These are phyloP conservation scores for Marchantia polymorpha DNA, from an alignment of 225 moss, liverwort and hornwort genomes.

Conservation along the genomic window DNA sequence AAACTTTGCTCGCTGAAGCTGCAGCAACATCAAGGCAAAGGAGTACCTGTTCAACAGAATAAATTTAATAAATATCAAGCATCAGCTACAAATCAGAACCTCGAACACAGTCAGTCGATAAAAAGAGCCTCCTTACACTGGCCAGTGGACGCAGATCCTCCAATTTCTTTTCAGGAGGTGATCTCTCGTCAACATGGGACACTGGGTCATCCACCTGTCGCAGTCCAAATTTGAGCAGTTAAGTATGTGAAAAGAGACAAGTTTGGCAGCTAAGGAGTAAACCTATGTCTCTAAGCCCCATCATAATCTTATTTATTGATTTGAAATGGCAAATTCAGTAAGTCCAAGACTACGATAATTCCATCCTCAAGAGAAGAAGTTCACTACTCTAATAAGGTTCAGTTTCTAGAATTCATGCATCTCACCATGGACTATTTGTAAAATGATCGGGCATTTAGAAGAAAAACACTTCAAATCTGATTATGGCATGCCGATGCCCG, in stretches of 20 bases:
- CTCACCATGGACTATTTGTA: not conserved
- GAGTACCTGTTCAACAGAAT: constrained; percentile 53
- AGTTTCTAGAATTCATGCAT: not conserved
- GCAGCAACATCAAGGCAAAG: constrained; percentile 84
- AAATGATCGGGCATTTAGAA: not conserved
- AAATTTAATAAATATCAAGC: not conserved
- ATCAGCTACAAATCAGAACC: not conserved
- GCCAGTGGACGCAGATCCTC: constrained; percentile 81
- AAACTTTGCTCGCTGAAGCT: constrained; percentile 72
- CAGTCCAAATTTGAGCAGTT: constrained; percentile 2
- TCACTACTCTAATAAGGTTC: not conserved
- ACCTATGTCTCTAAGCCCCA: not conserved
- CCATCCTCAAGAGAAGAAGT: not conserved
- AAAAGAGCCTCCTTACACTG: constrained; percentile 42
- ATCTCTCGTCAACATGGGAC: constrained; percentile 53
- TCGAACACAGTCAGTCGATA: not conserved
- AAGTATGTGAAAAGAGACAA: not conserved
- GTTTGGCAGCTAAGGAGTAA: not conserved
- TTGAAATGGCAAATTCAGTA: not conserved
- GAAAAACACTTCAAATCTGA: not conserved
- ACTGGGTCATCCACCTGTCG: constrained; percentile 66
- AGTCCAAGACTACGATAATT: not conserved
- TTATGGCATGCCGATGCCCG: not conserved
- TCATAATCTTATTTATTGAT: not conserved
- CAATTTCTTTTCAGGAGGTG: constrained; percentile 59